These are phyloP conservation scores for Blastobotrys malaysiensis DNA, from an alignment of 1,139 yeast species.

Conservation along the genomic window DNA sequence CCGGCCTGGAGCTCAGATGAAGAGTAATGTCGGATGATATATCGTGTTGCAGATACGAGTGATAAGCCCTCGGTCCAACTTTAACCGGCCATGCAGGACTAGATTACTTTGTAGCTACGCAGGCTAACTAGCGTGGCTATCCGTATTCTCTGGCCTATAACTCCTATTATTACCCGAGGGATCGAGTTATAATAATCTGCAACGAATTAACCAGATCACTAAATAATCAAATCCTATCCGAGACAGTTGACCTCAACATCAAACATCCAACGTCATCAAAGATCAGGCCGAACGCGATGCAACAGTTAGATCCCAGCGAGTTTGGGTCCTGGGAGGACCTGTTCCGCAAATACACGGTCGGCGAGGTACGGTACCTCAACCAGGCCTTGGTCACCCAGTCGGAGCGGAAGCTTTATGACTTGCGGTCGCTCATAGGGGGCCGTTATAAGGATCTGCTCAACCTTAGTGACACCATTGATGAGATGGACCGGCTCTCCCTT, in stretches of 20 bases:
- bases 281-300: background rate
- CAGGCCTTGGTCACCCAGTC: constrained; percentile 22
- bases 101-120: too few relatives aligned
- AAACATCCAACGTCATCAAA: background rate
- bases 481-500: constrained; percentile 43
- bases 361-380: constrained; percentile 24
- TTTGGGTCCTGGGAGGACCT: constrained; percentile 25
- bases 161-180: too few relatives aligned
- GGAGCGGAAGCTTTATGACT: constrained; percentile 37
- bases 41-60: too few relatives aligned
- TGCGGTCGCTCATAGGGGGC: constrained; percentile 55
- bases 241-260: background rate
- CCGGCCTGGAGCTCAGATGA: too few relatives aligned
- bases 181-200: too few relatives aligned
- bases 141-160: too few relatives aligned
- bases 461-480: constrained; percentile 63
- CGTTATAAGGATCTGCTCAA: constrained; percentile 62
- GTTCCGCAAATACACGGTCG: constrained; percentile 21
- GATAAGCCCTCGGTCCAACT: too few relatives aligned
- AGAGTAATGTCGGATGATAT: too few relatives aligned
- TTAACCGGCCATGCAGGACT: too few relatives aligned
- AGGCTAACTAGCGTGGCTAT: too few relatives aligned
- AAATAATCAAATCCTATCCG: background rate
- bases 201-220: background rate
- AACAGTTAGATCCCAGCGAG: constrained; percentile 2